Evolutionary conservation across 345 rosid genomes (phyloP).

Genomic region (Hypericum perforatum): DNA sequence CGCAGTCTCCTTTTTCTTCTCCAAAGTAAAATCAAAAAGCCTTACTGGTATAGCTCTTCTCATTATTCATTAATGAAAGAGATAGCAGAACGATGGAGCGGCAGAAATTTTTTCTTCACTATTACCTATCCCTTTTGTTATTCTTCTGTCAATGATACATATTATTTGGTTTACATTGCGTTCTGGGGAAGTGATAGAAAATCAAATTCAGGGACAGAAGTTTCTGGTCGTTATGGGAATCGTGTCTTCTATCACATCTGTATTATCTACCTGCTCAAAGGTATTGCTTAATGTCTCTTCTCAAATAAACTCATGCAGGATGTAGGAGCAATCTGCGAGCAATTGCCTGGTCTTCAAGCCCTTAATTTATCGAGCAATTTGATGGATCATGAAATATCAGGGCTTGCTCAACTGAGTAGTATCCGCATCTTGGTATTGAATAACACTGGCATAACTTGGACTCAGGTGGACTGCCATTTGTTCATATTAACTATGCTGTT

Average conservation of each 20-base stretch:
- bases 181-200: too few species aligned
- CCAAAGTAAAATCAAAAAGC: too few species aligned
- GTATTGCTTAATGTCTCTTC: neutral
- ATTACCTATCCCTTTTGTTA: too few species aligned
- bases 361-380: slow-evolving; percentile 65
- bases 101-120: too few species aligned
- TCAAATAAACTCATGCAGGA: slow-evolving; percentile 38
- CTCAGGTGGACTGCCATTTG: slow-evolving; percentile 35
- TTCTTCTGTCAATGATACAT: too few species aligned
- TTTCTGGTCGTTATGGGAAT: too few species aligned
- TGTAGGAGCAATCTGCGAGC: slow-evolving; percentile 54
- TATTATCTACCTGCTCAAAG: neutral
- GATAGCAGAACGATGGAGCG: too few species aligned
- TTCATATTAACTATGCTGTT: neutral
- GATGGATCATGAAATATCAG: slow-evolving; percentile 33
- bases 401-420: slow-evolving; percentile 40
- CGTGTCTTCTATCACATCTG: neutral
- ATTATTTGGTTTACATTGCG: too few species aligned
- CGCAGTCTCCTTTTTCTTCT: too few species aligned
- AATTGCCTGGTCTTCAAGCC: slow-evolving; percentile 49
- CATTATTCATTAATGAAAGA: too few species aligned
- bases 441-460: slow-evolving; percentile 59
- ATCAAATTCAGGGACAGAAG: too few species aligned
- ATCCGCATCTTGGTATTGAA: slow-evolving; percentile 71
- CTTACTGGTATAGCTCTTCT: too few species aligned